Conservation (phyloP, 495 filamentous ascomycete genomes). For the Lophiotrema nucula region DNA sequence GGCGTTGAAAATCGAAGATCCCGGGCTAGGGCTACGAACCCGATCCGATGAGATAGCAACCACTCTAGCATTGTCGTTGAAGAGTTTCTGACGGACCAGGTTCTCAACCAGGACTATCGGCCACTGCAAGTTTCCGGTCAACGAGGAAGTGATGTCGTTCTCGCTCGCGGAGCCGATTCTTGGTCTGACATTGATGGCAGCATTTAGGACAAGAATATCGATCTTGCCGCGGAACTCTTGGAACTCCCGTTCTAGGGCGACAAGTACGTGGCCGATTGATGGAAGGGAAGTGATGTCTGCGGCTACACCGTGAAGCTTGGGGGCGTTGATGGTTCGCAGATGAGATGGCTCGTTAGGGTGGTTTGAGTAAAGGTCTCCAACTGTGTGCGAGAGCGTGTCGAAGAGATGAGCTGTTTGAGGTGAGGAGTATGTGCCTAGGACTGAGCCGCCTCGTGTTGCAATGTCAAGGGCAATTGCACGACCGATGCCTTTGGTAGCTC, state of each 20-base stretch:
- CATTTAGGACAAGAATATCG: constrained; percentile 33
- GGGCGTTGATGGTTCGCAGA: not conserved
- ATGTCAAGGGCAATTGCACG: constrained; percentile 35
- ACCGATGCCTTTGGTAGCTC: constrained; percentile 37
- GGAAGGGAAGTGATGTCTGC: constrained; percentile 32
- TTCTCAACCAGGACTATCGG: constrained; percentile 29
- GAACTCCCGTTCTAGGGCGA: constrained; percentile 6
- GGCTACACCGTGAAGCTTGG: constrained; percentile 27
- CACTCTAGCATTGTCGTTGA: constrained; percentile 20
- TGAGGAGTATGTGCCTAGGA: constrained; percentile 35
- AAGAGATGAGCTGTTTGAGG: constrained; percentile 31
- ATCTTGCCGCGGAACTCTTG: constrained; percentile 14
- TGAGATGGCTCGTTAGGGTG: not conserved
- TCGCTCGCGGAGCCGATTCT: constrained; percentile 18
- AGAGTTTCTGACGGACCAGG: constrained; percentile 22
- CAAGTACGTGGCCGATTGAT: constrained; percentile 2
- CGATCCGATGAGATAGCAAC: constrained; percentile 26
- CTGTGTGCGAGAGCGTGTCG: constrained; percentile 32
- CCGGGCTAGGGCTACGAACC: constrained; percentile 12
- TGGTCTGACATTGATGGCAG: constrained; percentile 4
- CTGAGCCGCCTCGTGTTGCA: constrained; percentile 27
- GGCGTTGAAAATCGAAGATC: constrained; percentile 26
- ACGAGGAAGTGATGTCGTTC: constrained; percentile 13
- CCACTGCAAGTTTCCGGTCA: constrained; percentile 29
- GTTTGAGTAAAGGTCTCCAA: constrained; percentile 20